Percentiles rank a stretch among this genome's conserved stretches.
Conservation (phyloP, 805 yeast species). For the Pichia paraexigua region DNA sequence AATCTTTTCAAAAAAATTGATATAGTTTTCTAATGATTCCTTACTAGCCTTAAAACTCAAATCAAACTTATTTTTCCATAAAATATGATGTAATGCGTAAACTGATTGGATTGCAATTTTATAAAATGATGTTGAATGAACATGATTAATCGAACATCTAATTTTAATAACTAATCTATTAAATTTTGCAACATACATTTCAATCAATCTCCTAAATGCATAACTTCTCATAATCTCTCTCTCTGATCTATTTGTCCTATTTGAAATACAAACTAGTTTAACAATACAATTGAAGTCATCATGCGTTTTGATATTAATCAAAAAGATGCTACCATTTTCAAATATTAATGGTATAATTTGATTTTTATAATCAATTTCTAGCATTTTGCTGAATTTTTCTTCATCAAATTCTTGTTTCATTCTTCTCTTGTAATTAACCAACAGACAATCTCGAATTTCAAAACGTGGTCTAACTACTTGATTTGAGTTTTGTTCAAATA, state of each 20-base stretch:
- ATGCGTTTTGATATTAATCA: conserved; percentile 21
- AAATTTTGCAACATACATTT: conserved; percentile 26
- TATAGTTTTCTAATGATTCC: conserved; percentile 21
- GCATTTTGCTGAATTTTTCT: conserved; percentile 20
- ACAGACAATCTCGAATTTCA: conserved; percentile 21
- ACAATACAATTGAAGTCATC: conserved; percentile 13
- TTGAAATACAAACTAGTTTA: conserved; percentile 21
- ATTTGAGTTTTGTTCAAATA: conserved; percentile 4
- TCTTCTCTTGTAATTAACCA: conserved; percentile 21
- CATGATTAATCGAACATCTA: conserved; percentile 16
- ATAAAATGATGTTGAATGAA: conserved; percentile 17
- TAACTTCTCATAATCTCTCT: conserved; percentile 22
- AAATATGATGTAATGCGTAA: conserved; percentile 23
- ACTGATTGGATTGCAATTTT: conserved; percentile 22
- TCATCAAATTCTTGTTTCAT: conserved; percentile 27
- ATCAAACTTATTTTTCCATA: conserved; percentile 18
- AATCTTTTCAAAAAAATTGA: conserved; percentile 21
- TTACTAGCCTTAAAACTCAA: conserved; percentile 15
- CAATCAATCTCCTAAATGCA: conserved; percentile 24
- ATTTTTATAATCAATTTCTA: conserved; percentile 21
- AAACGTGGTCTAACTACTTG: conserved; percentile 17
- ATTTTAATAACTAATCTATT: conserved; percentile 20
- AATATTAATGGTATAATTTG: conserved; percentile 27
- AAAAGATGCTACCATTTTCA: conserved; percentile 23
- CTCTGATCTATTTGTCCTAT: conserved; percentile 18